Conservation (phyloP, 2,329 filamentous ascomycete species). For the Colletotrichum falcatum region DNA sequence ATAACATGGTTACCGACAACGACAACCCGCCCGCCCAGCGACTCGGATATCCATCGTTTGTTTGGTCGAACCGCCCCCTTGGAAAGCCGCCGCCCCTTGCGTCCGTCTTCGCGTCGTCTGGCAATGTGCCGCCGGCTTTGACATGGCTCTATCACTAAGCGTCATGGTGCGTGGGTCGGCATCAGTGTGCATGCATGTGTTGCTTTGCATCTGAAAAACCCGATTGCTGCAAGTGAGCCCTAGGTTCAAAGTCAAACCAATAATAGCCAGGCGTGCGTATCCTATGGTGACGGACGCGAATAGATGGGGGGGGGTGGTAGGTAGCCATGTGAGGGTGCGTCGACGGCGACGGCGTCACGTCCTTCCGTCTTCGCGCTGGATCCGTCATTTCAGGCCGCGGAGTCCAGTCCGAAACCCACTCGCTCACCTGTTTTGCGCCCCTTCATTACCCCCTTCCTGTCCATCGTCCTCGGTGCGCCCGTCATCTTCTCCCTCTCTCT, state of each 20-base stretch:
- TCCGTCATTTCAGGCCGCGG: slow-evolving; percentile 39
- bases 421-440: slow-evolving; percentile 15
- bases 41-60: neutral
- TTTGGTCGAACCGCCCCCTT: slow-evolving; percentile 8
- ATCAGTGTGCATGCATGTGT: neutral
- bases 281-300: neutral
- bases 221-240: slow-evolving; percentile 18
- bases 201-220: neutral
- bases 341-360: slow-evolving; percentile 1
- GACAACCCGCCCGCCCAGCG: neutral
- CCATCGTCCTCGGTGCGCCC: neutral
- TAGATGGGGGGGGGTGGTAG: neutral
- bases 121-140: neutral
- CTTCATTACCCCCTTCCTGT: neutral
- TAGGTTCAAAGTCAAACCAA: slow-evolving; percentile 2
- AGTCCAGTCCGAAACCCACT: slow-evolving; percentile 45
- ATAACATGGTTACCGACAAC: too few relatives aligned
- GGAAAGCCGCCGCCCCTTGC: slow-evolving; percentile 12
- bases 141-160: neutral
- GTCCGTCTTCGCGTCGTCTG: neutral
- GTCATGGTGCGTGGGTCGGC: neutral
- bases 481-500: too few relatives aligned
- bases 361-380: slow-evolving; percentile 21
- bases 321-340: neutral
- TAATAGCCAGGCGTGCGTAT: neutral